Evolutionary conservation across 1,284 basidiomycete species (phyloP).

Genomic region (Papiliotrema nemorosa): DNA sequence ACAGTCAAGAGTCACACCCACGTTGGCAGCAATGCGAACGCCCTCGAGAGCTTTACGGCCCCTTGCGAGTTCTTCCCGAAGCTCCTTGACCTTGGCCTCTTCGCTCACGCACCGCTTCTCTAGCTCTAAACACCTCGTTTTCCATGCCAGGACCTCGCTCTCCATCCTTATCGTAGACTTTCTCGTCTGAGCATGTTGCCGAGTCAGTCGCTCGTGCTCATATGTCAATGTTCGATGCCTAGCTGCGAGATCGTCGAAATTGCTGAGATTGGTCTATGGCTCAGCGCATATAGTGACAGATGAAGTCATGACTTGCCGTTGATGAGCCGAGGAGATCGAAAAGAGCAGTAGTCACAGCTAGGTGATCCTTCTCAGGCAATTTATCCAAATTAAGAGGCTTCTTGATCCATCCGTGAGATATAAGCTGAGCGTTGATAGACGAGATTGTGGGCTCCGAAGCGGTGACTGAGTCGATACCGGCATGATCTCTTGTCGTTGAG

Average conservation of each 20-base stretch:
- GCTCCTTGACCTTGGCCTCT: constrained; percentile 60
- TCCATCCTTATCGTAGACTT: constrained; percentile 44
- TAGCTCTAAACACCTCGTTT: constrained; percentile 58
- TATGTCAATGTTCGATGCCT: constrained; percentile 74
- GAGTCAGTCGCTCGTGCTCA: constrained; percentile 71
- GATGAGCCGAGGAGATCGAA: constrained; percentile 73
- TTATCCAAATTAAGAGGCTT: constrained; percentile 59
- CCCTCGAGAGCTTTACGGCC: constrained; percentile 44
- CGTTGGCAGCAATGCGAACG: constrained; percentile 45
- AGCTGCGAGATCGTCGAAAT: constrained; percentile 70
- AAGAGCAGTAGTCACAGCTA: constrained; percentile 68
- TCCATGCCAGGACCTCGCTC: constrained; percentile 59
- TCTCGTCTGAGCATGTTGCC: constrained; percentile 51
- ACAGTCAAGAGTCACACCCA: constrained; percentile 15
- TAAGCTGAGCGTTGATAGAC: constrained; percentile 70
- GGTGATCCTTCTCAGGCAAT: constrained; percentile 58
- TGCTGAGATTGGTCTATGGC: constrained; percentile 66
- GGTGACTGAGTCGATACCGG: neutral
- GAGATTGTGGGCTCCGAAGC: constrained; percentile 19
- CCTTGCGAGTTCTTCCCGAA: constrained; percentile 34
- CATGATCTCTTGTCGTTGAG: too few species aligned
- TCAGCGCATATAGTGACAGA: constrained; percentile 6
- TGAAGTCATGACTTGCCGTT: constrained; percentile 58
- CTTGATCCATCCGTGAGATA: constrained; percentile 72
- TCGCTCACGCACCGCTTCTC: constrained; percentile 50